These are phyloP conservation scores for Aspergillus calidoustus DNA, from an alignment of 2,329 filamentous ascomycete genomes.

Conservation along the genomic window DNA sequence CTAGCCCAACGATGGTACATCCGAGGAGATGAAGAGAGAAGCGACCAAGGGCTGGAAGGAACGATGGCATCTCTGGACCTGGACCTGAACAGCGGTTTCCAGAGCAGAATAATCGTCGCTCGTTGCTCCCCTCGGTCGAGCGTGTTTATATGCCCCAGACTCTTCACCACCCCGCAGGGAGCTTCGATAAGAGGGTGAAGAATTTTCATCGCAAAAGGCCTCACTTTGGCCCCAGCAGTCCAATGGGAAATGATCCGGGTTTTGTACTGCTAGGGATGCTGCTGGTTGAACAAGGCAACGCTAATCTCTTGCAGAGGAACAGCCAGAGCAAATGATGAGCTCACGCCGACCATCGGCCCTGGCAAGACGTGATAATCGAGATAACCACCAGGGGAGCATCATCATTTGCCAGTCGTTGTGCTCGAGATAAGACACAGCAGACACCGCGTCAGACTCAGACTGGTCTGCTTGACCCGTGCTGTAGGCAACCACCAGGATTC, in stretches of 20 bases:
- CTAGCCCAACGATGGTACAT: neutral
- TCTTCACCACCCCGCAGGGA: neutral
- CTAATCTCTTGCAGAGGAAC: constrained; percentile 5
- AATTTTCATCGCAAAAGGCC: neutral
- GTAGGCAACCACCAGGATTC: constrained; percentile 1
- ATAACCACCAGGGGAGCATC: constrained; percentile 9
- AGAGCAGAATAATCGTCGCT: neutral
- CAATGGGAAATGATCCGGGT: constrained; percentile 14
- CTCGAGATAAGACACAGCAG: constrained; percentile 14
- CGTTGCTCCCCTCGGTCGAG: neutral
- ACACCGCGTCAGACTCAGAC: constrained; percentile 15
- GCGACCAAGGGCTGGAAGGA: neutral
- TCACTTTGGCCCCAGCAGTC: constrained; percentile 2
- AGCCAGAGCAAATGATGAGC: constrained; percentile 2
- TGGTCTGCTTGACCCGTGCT: constrained; percentile 4
- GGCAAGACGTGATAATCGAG: constrained; percentile 15
- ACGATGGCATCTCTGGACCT: neutral
- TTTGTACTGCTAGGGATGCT: constrained; percentile 16
- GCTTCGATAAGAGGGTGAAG: constrained; percentile 3
- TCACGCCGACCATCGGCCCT: constrained; percentile 11
- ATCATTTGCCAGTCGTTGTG: constrained; percentile 12
- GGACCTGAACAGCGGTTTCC: neutral
- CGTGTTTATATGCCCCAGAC: constrained; percentile 6
- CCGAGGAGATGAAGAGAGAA: constrained; percentile 7
- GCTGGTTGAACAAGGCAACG: constrained; percentile 6